Conservation (phyloP, 257 asterid species). For the Craterostigma plantagineum region DNA sequence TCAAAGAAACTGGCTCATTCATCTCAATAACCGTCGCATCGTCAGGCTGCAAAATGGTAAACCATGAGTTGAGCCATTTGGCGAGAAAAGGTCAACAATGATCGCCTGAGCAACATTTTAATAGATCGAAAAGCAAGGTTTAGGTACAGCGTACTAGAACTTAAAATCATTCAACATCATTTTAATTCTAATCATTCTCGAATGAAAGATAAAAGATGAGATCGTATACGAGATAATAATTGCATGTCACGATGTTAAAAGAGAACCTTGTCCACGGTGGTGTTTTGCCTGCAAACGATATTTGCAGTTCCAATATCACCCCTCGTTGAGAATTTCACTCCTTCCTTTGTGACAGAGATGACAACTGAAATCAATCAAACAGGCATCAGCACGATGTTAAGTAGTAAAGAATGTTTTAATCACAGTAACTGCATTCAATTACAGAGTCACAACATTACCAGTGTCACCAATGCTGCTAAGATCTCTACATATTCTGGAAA, state of each 20-base stretch:
- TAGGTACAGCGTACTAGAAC: no score
- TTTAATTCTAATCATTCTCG: no score
- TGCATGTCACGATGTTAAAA: no score
- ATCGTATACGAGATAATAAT: no score
- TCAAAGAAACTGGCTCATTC: constrained; percentile 73
- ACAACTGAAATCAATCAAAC: constrained; percentile 34
- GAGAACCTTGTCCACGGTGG: constrained; percentile 73
- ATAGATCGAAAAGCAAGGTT: no score
- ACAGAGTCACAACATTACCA: constrained; percentile 13
- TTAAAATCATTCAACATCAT: no score
- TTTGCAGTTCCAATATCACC: constrained; percentile 87
- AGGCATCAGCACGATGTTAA: background rate
- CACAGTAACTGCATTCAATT: background rate
- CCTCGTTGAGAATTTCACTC: constrained; percentile 85
- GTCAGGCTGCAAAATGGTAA: constrained; percentile 37
- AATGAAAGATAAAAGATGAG: no score
- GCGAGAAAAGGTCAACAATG: no score
- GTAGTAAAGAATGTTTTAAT: background rate
- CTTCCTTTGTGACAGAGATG: constrained; percentile 90
- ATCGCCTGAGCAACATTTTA: no score
- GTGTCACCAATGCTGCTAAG: constrained; percentile 56
- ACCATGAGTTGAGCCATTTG: no score
- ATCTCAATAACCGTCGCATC: constrained; percentile 67
- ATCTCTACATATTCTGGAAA: constrained; percentile 44
- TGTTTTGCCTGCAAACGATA: constrained; percentile 73